These are phyloP conservation scores for Plasmodium coatneyi DNA, from an alignment of 169 alveolate genomes.

Conservation along the genomic window DNA sequence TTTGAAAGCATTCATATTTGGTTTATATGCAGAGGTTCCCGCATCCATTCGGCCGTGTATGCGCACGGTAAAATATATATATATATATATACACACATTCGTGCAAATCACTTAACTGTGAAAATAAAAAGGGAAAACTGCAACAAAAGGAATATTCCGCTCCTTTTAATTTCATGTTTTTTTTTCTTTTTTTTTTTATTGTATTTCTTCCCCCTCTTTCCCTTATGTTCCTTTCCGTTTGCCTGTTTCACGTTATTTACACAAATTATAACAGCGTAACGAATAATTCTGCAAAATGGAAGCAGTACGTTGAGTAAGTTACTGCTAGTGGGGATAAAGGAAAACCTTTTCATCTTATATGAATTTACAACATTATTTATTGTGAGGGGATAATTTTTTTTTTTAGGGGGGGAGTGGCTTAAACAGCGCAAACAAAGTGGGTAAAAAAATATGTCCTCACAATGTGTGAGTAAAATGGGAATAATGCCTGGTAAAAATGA, in stretches of 20 bases:
- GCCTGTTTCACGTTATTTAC: neutral
- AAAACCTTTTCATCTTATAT: neutral
- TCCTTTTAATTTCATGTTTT: neutral
- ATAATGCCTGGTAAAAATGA: neutral
- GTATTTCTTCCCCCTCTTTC: neutral
- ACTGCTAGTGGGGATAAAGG: neutral
- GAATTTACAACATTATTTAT: neutral
- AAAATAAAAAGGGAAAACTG: neutral
- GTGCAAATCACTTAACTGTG: neutral
- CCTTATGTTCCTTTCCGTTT: neutral
- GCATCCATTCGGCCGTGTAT: neutral
- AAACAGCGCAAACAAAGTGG: neutral
- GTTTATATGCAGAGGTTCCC: neutral
- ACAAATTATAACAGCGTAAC: neutral
- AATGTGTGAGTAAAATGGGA: neutral
- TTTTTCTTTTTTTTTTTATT: neutral
- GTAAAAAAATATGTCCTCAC: neutral
- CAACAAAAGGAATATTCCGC: neutral
- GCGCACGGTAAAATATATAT: neutral
- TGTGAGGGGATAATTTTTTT: neutral
- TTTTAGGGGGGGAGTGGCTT: neutral
- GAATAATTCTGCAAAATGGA: neutral
- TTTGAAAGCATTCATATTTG: neutral
- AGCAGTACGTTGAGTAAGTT: neutral
- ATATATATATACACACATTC: neutral